Conservation (phyloP, 805 yeast genomes). For the Wickerhamiella spandovensis region DNA sequence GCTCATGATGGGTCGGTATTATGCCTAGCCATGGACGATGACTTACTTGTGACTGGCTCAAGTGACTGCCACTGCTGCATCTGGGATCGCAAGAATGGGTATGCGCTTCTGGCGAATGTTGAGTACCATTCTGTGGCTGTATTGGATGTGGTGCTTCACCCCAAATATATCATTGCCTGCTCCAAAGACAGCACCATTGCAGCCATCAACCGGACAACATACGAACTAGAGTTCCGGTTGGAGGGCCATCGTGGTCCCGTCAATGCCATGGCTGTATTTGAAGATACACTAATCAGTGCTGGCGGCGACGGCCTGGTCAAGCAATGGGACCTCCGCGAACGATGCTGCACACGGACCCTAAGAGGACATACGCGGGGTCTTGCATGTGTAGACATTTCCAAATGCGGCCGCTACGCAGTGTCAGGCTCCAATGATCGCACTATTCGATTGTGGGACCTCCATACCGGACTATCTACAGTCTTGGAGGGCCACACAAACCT, state of each 20-base stretch:
- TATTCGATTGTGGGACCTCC: slow-evolving; percentile 75
- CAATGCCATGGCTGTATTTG: slow-evolving; percentile 22
- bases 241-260: slow-evolving; percentile 25
- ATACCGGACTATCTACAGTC: slow-evolving; percentile 53
- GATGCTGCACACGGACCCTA: slow-evolving; percentile 51
- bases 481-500: slow-evolving; percentile 76
- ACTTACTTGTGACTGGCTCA: slow-evolving; percentile 7
- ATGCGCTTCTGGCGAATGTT: slow-evolving; percentile 46
- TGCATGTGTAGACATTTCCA: slow-evolving; percentile 68
- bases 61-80: slow-evolving; percentile 20
- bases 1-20: slow-evolving; percentile 8
- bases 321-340: slow-evolving; percentile 67
- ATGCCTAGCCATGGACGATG: slow-evolving; percentile 6
- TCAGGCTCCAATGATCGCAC: slow-evolving; percentile 82
- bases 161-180: slow-evolving; percentile 21
- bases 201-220: slow-evolving; percentile 19
- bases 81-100: slow-evolving; percentile 85
- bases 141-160: slow-evolving; percentile 77
- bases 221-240: slow-evolving; percentile 12
- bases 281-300: slow-evolving; percentile 21
- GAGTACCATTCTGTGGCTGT: slow-evolving; percentile 93
- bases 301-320: slow-evolving; percentile 68
- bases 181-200: slow-evolving; percentile 25
- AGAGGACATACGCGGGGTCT: slow-evolving; percentile 77
- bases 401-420: slow-evolving; percentile 53